A percentile compares a stretch with the other conserved stretches of the same genome.
These are phyloP conservation scores for Trametes cinnabarina DNA, from an alignment of 768 basidiomycete genomes.

Conservation along the genomic window DNA sequence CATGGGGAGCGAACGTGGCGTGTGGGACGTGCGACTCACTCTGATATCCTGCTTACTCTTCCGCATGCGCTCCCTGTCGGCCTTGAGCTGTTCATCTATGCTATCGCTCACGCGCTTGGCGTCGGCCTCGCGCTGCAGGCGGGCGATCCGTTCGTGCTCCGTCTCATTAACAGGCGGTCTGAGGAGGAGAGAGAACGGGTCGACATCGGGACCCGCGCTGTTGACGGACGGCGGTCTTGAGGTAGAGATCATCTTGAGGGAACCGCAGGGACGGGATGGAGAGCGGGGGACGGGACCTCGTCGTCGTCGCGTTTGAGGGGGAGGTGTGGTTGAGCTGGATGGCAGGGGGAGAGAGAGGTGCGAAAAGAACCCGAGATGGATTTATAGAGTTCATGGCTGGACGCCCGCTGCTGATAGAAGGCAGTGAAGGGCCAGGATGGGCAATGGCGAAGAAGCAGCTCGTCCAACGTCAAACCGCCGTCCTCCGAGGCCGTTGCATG, in stretches of 20 bases:
- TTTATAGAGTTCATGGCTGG: slow-evolving; percentile 19
- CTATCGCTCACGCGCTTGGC: slow-evolving; percentile 74
- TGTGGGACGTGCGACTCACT: slow-evolving; percentile 37
- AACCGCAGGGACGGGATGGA: slow-evolving; percentile 18
- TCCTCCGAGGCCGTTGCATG: neutral
- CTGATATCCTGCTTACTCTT: slow-evolving; percentile 74
- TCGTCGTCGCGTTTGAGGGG: neutral
- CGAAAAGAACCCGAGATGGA: slow-evolving; percentile 12
- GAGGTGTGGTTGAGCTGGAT: slow-evolving; percentile 25
- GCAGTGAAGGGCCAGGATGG: slow-evolving; percentile 15
- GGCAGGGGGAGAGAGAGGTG: slow-evolving; percentile 16
- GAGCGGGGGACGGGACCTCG: slow-evolving; percentile 15
- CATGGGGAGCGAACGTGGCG: slow-evolving; percentile 22
- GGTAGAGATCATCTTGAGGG: slow-evolving; percentile 39
- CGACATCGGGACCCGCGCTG: slow-evolving; percentile 48
- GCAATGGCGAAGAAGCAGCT: slow-evolving; percentile 10
- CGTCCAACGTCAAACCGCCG: neutral
- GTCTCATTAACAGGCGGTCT: slow-evolving; percentile 67
- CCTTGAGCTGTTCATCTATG: slow-evolving; percentile 77
- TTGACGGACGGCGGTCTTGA: slow-evolving; percentile 70
- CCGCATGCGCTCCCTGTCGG: slow-evolving; percentile 63
- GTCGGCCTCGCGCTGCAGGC: slow-evolving; percentile 67
- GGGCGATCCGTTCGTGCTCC: slow-evolving; percentile 55
- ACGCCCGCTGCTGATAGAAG: slow-evolving; percentile 21
- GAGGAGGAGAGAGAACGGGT: slow-evolving; percentile 68